Evolutionary conservation across 2,329 filamentous ascomycete species (phyloP).

Genomic region (Cryoendolithus antarcticus): DNA sequence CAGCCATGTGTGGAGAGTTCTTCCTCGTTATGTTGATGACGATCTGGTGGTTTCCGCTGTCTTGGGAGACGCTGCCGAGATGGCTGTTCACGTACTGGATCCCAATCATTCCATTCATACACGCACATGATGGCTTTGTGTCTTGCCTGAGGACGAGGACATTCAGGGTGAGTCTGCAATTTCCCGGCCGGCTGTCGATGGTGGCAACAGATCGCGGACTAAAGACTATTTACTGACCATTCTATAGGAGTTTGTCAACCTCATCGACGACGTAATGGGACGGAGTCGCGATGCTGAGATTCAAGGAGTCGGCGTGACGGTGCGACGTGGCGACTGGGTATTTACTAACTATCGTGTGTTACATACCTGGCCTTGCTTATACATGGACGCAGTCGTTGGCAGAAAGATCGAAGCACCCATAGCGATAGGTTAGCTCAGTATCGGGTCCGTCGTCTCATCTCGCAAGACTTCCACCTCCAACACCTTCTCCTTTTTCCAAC

Average conservation of each 20-base stretch:
- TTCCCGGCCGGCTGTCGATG: no score
- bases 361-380: constrained; percentile 38
- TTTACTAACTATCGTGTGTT: constrained; percentile 27
- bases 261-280: constrained; percentile 37
- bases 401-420: constrained; percentile 1
- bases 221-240: no score
- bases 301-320: constrained; percentile 1
- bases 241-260: constrained; percentile 43
- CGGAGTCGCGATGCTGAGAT: constrained; percentile 26
- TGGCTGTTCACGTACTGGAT: constrained; percentile 51
- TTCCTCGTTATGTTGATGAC: constrained; percentile 42
- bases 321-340: constrained; percentile 27
- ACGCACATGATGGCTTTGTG: constrained; percentile 57
- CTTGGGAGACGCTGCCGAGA: constrained; percentile 35
- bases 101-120: constrained; percentile 54
- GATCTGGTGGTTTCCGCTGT: constrained; percentile 40
- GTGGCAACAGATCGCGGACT: no score
- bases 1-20: constrained; percentile 22
- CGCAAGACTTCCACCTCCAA: no score
- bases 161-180: constrained; percentile 22
- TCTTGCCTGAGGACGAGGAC: constrained; percentile 57
- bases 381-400: constrained; percentile 35
- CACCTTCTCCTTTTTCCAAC: no score
- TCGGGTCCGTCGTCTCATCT: no score
- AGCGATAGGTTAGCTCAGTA: no score